A percentile compares a stretch with the other conserved stretches of the same genome.
Evolutionary conservation across 352 stramenopile genomes (phyloP).

Genomic region (Phytopythium chamaehyphon): DNA sequence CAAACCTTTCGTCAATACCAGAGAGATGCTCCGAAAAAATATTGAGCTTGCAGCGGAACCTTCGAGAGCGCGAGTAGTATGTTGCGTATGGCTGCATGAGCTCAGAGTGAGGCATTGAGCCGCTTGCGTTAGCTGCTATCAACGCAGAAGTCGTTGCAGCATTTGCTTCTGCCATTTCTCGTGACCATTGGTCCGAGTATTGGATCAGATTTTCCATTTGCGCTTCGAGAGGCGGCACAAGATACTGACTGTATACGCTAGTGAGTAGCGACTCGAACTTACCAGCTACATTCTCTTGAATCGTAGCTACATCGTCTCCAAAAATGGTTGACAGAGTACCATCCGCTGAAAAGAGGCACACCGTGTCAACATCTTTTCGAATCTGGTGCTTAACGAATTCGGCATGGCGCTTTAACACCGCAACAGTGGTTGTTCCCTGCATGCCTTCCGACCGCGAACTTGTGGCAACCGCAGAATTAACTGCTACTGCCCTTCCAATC

Average conservation of each 20-base stretch:
- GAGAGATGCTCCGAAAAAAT: slow-evolving; percentile 53
- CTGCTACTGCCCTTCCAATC: not conserved
- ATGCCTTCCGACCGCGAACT: not conserved
- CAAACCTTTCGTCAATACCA: slow-evolving; percentile 41
- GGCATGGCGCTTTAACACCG: slow-evolving; percentile 43
- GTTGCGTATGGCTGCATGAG: slow-evolving; percentile 1
- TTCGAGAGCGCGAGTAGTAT: slow-evolving; percentile 43
- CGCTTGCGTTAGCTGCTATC: not conserved
- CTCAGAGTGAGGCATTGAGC: slow-evolving; percentile 2
- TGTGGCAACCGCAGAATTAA: not conserved
- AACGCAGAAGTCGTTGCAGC: slow-evolving; percentile 5
- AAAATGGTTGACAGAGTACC: slow-evolving; percentile 71
- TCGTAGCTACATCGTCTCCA: slow-evolving; percentile 42
- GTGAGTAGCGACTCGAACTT: slow-evolving; percentile 64
- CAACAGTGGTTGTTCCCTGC: not conserved
- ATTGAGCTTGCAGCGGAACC: slow-evolving; percentile 56
- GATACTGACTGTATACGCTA: slow-evolving; percentile 53
- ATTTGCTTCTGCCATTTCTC: slow-evolving; percentile 32
- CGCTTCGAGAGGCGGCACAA: slow-evolving; percentile 42
- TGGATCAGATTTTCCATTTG: slow-evolving; percentile 52
- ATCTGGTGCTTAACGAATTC: slow-evolving; percentile 78
- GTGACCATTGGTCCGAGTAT: slow-evolving; percentile 56
- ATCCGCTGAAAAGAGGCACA: slow-evolving; percentile 61
- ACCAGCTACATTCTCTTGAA: slow-evolving; percentile 43
- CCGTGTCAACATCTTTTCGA: slow-evolving; percentile 62